These are phyloP conservation scores for Reutealis trisperma DNA, from an alignment of 345 rosid species.

Conservation along the genomic window DNA sequence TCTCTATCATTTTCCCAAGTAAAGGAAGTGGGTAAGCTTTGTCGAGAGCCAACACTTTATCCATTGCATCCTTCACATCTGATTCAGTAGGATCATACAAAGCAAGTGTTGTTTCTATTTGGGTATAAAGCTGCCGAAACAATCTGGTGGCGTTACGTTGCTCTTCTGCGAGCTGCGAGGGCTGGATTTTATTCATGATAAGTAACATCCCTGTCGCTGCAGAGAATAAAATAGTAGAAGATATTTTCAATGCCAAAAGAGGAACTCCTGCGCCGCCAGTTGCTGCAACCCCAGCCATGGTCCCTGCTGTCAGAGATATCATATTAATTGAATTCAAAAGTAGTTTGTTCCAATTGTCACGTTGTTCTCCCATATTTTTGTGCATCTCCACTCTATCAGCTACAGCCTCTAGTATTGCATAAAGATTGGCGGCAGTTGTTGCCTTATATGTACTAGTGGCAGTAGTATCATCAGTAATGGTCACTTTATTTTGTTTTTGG, in stretches of 20 bases:
- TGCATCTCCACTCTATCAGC: conserved; percentile 76
- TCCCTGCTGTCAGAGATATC: conserved; percentile 61
- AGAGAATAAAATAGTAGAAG: conserved; percentile 34
- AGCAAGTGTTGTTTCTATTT: conserved; percentile 25
- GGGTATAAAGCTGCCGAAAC: conserved; percentile 32
- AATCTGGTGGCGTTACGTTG: conserved; percentile 39
- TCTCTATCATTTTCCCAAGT: conserved; percentile 41
- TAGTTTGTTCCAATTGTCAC: conserved; percentile 66
- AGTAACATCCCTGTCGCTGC: conserved; percentile 40
- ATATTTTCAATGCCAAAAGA: conserved; percentile 42
- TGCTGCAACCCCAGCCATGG: conserved; percentile 55
- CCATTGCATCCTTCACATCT: conserved; percentile 29
- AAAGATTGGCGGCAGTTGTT: conserved; percentile 34
- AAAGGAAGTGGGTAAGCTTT: conserved; percentile 45
- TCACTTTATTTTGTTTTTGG: conserved; percentile 4
- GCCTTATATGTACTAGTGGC: neutral
- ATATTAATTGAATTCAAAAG: conserved; percentile 65
- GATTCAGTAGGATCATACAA: conserved; percentile 12
- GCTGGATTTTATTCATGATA: conserved; percentile 44
- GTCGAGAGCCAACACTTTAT: conserved; percentile 37
- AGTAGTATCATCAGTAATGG: neutral
- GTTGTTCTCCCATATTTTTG: conserved; percentile 59
- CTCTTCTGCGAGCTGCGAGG: conserved; percentile 48
- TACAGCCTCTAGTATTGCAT: conserved; percentile 53
- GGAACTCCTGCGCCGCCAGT: conserved; percentile 27